Evolutionary conservation across 2,329 filamentous ascomycete genomes (phyloP), one percentile per base, ranked within the genome.

Genomic region (Cladosporium sp.): DNA sequence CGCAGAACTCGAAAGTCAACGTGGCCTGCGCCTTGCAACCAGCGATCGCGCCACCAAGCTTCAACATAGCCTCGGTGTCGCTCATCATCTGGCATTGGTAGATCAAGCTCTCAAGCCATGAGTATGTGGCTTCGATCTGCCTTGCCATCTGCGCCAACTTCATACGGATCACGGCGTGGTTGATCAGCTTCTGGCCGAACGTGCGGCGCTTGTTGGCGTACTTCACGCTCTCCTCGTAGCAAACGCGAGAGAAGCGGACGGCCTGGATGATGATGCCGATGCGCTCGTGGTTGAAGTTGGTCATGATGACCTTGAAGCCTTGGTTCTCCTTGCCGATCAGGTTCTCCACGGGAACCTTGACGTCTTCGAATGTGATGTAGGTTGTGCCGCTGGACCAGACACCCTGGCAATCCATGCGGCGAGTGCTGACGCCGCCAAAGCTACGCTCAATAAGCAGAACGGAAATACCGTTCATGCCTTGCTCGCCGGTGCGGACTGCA

Each of bases 341-440:
- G 83, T 99, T 98, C 86, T 97, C 94, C n/a, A 98, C 95, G 1
- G 95, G 95, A 0, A 99, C 95, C 85, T 98, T 98, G 80, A 98
- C 95, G 77, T 99, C 95, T 80, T 99, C 95, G 72, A 98, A 98
- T 52, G 94, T 97, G 77, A 99, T 90, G 81, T 98, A 99, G 36
- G 95, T 97, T 18, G 95, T 98, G 64, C 95, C 95, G 71, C 88
- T 92, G 69, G 90, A 93, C 92, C 93, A 97, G 36, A 98, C 93
- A 80, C 95, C 95, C 81, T 97, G 93, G 85, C 94, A 98, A 82
- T 98, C 93, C 95, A 99, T 99, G 77, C 91, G 90, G 65, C 95
- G 88, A 32, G 95, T 99, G 76, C 88, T 92, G 64, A 99, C 94
- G 72, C 95, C 95, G 68, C 92, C 92, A 38, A 86, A 81, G 60